Conservation (phyloP, 257 asterid species). For the Paulownia fortunei region DNA sequence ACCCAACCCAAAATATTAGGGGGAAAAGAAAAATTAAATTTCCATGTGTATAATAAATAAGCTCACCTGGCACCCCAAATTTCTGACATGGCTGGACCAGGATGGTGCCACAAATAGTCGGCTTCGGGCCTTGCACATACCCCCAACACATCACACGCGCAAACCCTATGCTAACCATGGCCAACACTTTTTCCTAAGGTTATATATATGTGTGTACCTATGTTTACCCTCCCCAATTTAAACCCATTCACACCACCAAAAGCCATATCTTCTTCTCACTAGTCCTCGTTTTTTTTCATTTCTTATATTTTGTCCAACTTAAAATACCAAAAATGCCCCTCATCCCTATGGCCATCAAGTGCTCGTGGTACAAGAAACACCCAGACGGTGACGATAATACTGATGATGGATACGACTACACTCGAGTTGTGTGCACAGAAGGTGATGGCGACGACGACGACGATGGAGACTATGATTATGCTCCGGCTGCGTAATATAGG, state of each 20-base stretch:
- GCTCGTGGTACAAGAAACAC: background rate
- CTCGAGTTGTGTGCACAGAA: background rate
- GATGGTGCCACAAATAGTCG: background rate
- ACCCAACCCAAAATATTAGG: constrained; percentile 17
- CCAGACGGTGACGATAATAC: background rate
- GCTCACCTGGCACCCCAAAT: background rate
- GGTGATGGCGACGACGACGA: constrained; percentile 26
- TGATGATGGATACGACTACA: background rate
- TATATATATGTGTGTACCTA: background rate
- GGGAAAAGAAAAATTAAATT: background rate
- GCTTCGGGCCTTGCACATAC: constrained; percentile 11
- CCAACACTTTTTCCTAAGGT: background rate
- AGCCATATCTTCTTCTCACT: background rate
- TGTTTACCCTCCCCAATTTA: background rate
- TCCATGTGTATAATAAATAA: background rate
- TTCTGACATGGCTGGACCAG: constrained; percentile 15
- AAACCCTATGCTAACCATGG: constrained; percentile 1
- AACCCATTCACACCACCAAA: constrained; percentile 2
- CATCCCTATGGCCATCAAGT: background rate
- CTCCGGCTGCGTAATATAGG: constrained; percentile 26
- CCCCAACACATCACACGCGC: constrained; percentile 25
- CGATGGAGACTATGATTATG: constrained; percentile 28
- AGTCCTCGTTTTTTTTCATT: background rate
- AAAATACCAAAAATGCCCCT: constrained; percentile 14
- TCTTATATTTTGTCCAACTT: background rate